Evolutionary conservation across 2,329 filamentous ascomycete genomes (phyloP).

Genomic region (Periconia digitata): DNA sequence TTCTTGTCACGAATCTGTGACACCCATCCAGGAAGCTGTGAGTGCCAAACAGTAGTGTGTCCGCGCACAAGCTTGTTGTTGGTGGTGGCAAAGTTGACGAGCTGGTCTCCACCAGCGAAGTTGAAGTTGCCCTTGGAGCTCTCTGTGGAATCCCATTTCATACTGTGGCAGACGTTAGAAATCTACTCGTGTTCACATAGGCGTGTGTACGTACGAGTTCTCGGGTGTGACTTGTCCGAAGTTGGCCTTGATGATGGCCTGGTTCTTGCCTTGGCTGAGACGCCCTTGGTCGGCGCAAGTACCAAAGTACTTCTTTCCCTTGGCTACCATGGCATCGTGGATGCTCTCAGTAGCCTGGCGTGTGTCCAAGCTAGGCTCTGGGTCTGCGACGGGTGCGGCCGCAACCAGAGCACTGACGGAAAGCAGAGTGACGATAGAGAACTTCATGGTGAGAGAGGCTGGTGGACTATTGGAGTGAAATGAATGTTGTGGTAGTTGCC

Average conservation of each 20-base stretch:
- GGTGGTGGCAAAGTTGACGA: constrained; percentile 58
- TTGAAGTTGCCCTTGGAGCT: constrained; percentile 45
- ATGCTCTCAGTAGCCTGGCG: constrained; percentile 51
- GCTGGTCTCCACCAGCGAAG: constrained; percentile 59
- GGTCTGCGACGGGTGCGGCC: constrained; percentile 33
- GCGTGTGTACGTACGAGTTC: constrained; percentile 49
- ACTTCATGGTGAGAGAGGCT: constrained; percentile 29
- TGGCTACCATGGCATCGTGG: constrained; percentile 59
- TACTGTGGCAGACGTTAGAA: constrained; percentile 42
- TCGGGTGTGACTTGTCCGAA: constrained; percentile 69
- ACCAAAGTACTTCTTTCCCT: constrained; percentile 69
- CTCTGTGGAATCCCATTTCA: constrained; percentile 69
- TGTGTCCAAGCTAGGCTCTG: constrained; percentile 27
- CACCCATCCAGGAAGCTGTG: constrained; percentile 58
- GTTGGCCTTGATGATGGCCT: constrained; percentile 61
- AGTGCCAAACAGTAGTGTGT: constrained; percentile 68
- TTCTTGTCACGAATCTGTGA: constrained; percentile 55
- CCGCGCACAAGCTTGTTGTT: constrained; percentile 65
- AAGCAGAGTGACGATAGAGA: constrained; percentile 30
- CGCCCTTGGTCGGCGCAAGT: constrained; percentile 58
- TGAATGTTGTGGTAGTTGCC: background rate
- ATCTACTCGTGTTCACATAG: background rate
- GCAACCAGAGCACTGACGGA: constrained; percentile 30
- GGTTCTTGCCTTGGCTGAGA: constrained; percentile 55
- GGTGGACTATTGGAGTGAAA: background rate